Conservation (phyloP, 768 basidiomycete species). For the Paxillus rubicundulus region DNA sequence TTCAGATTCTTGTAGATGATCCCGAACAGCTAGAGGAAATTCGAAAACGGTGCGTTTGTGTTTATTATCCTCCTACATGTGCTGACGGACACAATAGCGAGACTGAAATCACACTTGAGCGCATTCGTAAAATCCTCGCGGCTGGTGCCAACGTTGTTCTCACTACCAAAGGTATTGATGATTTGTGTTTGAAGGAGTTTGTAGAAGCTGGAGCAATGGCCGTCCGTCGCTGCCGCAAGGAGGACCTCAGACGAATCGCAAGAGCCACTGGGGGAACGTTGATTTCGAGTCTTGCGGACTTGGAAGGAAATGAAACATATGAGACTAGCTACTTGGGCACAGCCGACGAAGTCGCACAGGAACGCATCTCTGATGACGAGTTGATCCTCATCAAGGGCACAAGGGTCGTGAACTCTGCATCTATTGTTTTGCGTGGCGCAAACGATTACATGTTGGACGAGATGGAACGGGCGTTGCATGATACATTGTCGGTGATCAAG, state of each 20-base stretch:
- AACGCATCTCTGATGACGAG: slow-evolving; percentile 98
- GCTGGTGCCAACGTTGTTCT: slow-evolving; percentile 95
- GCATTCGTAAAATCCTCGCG: slow-evolving; percentile 92
- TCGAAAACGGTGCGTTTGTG: slow-evolving; percentile 68
- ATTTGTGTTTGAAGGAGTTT: slow-evolving; percentile 96
- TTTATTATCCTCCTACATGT: not conserved
- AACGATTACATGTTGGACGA: slow-evolving; percentile 99
- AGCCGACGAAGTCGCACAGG: slow-evolving; percentile 95
- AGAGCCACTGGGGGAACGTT: slow-evolving; percentile 95
- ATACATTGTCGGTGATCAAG: slow-evolving; percentile 93
- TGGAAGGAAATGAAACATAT: slow-evolving; percentile 97
- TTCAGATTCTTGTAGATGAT: slow-evolving; percentile 96
- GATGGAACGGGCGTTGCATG: slow-evolving; percentile 97
- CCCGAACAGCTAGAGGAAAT: slow-evolving; percentile 97
- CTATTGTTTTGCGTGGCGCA: slow-evolving; percentile 91
- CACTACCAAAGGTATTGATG: slow-evolving; percentile 98
- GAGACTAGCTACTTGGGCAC: slow-evolving; percentile 87
- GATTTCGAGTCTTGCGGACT: slow-evolving; percentile 88
- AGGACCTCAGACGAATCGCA: slow-evolving; percentile 94
- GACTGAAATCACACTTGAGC: slow-evolving; percentile 92
- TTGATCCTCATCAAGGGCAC: slow-evolving; percentile 97
- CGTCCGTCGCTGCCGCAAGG: slow-evolving; percentile 95
- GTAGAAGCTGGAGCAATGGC: slow-evolving; percentile 99
- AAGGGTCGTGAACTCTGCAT: slow-evolving; percentile 90
- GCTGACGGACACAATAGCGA: slow-evolving; percentile 56